Conservation (phyloP, 495 filamentous ascomycete species). For the Lophiotrema nucula region DNA sequence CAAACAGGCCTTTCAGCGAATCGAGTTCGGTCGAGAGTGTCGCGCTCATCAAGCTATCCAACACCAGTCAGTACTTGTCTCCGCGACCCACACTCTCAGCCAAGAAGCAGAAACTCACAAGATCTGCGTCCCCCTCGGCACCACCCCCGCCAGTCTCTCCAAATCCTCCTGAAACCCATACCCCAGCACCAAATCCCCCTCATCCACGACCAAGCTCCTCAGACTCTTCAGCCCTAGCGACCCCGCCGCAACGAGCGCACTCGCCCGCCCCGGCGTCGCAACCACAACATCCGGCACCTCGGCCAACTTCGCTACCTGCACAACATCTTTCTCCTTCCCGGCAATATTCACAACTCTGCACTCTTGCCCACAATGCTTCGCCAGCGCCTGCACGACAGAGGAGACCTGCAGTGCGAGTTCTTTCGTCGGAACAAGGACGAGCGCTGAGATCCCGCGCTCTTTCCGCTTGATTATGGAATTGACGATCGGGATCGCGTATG, state of each 20-base stretch:
- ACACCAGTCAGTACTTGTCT: constrained; percentile 4
- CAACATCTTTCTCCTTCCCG: constrained; percentile 80
- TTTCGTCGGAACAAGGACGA: constrained; percentile 90
- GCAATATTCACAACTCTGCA: constrained; percentile 80
- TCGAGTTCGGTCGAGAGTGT: constrained; percentile 86
- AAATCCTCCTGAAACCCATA: constrained; percentile 95
- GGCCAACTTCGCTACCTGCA: constrained; percentile 80
- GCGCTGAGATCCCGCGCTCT: constrained; percentile 53
- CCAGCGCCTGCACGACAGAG: constrained; percentile 67
- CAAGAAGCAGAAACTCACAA: constrained; percentile 40
- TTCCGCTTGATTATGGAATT: constrained; percentile 78
- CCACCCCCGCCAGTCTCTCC: constrained; percentile 65
- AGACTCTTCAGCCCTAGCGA: constrained; percentile 68
- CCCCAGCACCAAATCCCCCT: constrained; percentile 89
- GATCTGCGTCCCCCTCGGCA: constrained; percentile 85
- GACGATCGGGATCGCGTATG: constrained; percentile 88
- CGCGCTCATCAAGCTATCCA: constrained; percentile 71
- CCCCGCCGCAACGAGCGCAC: constrained; percentile 66
- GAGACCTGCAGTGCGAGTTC: constrained; percentile 90
- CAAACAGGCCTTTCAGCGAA: constrained; percentile 80
- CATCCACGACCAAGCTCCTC: constrained; percentile 83
- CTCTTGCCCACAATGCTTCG: constrained; percentile 79
- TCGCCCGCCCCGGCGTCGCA: constrained; percentile 77
- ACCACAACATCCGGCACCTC: constrained; percentile 86
- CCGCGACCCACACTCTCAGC: not conserved